These are phyloP conservation scores for Sclerotinia borealis DNA, from an alignment of 2,329 filamentous ascomycete genomes.

Conservation along the genomic window DNA sequence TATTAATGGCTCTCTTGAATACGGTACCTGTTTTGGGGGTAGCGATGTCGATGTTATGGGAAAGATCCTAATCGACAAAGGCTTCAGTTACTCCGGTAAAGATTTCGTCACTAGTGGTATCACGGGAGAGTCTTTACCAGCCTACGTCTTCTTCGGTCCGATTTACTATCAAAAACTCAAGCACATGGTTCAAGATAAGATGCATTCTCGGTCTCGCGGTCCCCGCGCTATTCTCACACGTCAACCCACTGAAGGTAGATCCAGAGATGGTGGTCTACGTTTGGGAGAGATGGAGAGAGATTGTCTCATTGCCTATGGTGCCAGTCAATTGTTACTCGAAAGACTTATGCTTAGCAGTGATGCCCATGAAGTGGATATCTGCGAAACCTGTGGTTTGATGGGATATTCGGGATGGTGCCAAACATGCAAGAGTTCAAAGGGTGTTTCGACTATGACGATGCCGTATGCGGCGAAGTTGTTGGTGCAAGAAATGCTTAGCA, in stretches of 20 bases:
- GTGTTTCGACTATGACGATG: constrained; percentile 89
- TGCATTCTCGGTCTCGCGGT: constrained; percentile 90
- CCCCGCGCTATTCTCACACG: constrained; percentile 87
- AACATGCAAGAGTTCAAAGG: constrained; percentile 77
- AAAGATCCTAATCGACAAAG: constrained; percentile 73
- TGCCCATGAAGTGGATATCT: constrained; percentile 86
- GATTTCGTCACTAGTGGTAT: constrained; percentile 94
- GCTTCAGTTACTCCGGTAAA: constrained; percentile 95
- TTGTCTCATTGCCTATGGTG: constrained; percentile 94
- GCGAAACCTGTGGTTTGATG: constrained; percentile 89
- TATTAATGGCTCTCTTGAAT: constrained; percentile 76
- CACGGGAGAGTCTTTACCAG: constrained; percentile 87
- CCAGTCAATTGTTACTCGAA: constrained; percentile 85
- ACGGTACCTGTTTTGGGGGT: constrained; percentile 81
- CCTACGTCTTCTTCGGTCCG: constrained; percentile 96
- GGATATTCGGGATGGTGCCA: constrained; percentile 94
- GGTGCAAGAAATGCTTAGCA: constrained; percentile 92
- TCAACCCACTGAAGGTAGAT: constrained; percentile 93
- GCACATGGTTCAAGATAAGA: constrained; percentile 99
- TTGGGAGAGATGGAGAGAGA: constrained; percentile 99
- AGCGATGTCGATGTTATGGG: constrained; percentile 87
- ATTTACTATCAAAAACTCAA: constrained; percentile 99
- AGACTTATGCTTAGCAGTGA: constrained; percentile 93
- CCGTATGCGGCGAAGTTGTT: constrained; percentile 95
- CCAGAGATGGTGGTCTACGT: constrained; percentile 83